A percentile compares a stretch with the other conserved stretches of the same genome.
These are phyloP conservation scores for Dactylellina cionopaga DNA, from an alignment of 2,329 filamentous ascomycete species.

Conservation along the genomic window DNA sequence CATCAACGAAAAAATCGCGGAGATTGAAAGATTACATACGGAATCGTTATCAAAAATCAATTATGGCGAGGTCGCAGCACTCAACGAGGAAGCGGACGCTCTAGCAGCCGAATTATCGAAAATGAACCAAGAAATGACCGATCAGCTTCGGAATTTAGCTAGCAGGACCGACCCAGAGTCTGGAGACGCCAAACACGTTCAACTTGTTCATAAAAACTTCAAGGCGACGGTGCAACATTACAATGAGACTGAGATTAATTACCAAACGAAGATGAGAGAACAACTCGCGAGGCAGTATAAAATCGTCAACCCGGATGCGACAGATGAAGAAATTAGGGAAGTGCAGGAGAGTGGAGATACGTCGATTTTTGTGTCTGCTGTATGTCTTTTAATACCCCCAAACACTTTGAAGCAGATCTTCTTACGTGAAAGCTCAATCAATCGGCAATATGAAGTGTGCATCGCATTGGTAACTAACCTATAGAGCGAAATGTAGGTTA, in stretches of 20 bases:
- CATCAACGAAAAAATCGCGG: conserved; percentile 76
- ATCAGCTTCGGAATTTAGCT: conserved; percentile 83
- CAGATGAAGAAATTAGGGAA: conserved; percentile 75
- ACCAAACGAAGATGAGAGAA: conserved; percentile 76
- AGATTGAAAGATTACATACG: conserved; percentile 76
- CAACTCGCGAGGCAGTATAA: conserved; percentile 82
- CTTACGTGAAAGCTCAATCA: too few species aligned
- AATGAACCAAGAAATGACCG: conserved; percentile 79
- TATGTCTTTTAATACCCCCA: conserved; percentile 70
- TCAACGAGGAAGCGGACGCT: conserved; percentile 75
- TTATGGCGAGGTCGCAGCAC: conserved; percentile 72
- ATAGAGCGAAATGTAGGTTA: conserved; percentile 4
- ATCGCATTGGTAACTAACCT: not conserved
- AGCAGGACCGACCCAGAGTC: conserved; percentile 77
- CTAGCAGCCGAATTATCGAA: conserved; percentile 83
- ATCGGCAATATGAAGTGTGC: too few species aligned
- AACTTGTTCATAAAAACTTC: conserved; percentile 79
- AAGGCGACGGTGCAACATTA: conserved; percentile 83
- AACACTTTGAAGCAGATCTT: too few species aligned
- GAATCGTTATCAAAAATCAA: conserved; percentile 79
- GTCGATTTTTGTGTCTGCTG: conserved; percentile 85
- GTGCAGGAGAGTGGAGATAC: conserved; percentile 77
- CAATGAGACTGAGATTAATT: conserved; percentile 74
- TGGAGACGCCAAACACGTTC: conserved; percentile 81
- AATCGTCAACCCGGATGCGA: conserved; percentile 83